Conservation (phyloP, 106 monocot genomes). For the Platanthera guangdongensis region DNA sequence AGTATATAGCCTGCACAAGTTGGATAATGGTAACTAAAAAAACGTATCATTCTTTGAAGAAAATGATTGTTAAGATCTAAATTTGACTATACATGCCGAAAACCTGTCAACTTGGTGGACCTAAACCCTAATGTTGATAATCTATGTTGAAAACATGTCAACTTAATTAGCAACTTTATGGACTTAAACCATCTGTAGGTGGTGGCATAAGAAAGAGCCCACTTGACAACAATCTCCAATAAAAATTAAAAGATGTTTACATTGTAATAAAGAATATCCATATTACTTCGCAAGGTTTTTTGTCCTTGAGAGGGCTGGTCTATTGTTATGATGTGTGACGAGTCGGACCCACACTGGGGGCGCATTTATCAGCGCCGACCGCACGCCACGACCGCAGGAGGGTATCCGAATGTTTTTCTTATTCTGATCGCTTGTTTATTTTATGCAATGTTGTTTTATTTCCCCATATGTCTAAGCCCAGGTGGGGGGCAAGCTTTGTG, state of each 20-base stretch:
- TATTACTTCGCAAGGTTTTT: neutral
- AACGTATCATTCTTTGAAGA: neutral
- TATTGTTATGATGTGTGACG: too few relatives aligned
- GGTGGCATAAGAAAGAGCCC: neutral
- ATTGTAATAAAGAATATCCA: neutral
- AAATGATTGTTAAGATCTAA: neutral
- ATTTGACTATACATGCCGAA: neutral
- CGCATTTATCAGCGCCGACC: too few relatives aligned
- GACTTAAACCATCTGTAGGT: neutral
- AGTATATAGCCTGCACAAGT: constrained; percentile 77
- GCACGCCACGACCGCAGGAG: too few relatives aligned
- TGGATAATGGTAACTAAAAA: neutral
- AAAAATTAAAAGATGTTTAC: neutral
- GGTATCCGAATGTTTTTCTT: too few relatives aligned
- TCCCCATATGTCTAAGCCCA: too few relatives aligned
- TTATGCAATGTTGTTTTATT: too few relatives aligned
- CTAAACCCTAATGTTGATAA: neutral
- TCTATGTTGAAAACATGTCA: neutral
- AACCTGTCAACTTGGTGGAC: neutral
- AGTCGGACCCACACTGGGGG: too few relatives aligned
- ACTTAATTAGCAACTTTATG: neutral
- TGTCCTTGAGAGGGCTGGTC: too few relatives aligned
- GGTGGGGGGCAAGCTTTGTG: too few relatives aligned
- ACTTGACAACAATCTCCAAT: neutral
- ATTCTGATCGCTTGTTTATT: too few relatives aligned